A percentile compares a stretch with the other conserved stretches of the same genome.
These are phyloP conservation scores for Insectozyma bohioensis DNA, from an alignment of 1,139 yeast species.

Conservation along the genomic window DNA sequence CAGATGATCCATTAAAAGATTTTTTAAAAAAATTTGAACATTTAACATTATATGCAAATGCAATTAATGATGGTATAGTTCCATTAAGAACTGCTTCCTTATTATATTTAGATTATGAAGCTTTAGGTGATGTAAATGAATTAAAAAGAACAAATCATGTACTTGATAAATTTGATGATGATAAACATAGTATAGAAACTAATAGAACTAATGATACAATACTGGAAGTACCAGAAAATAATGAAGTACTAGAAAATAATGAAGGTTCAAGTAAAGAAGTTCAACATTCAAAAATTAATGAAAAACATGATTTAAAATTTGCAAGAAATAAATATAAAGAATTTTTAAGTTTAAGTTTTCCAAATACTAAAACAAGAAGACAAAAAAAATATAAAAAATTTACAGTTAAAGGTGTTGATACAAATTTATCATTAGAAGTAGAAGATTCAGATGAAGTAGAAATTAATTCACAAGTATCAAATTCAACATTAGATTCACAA, in stretches of 20 bases:
- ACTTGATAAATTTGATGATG: conserved; percentile 13
- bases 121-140: conserved; percentile 36
- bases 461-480: conserved; percentile 1
- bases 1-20: conserved; percentile 73
- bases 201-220: conserved; percentile 12
- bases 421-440: conserved; percentile 6
- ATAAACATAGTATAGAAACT: conserved; percentile 14
- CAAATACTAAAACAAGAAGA: conserved; percentile 17
- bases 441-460: conserved; percentile 4
- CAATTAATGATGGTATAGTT: conserved; percentile 90
- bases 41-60: conserved; percentile 77
- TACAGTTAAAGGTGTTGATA: conserved; percentile 26
- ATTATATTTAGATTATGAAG: conserved; percentile 47
- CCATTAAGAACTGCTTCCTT: conserved; percentile 68
- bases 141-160: conserved; percentile 19
- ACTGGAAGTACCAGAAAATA: conserved; percentile 15
- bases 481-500: conserved; percentile 9
- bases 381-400: conserved; percentile 26
- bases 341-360: conserved; percentile 20
- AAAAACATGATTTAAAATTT: conserved; percentile 6
- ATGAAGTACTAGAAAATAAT: background rate
- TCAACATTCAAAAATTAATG: conserved; percentile 2
- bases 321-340: conserved; percentile 12
- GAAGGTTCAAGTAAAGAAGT: conserved; percentile 6
- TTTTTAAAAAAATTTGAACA: conserved; percentile 63